Evolutionary conservation across 768 basidiomycete genomes (phyloP).

Genomic region (Tricholoma matsutake): DNA sequence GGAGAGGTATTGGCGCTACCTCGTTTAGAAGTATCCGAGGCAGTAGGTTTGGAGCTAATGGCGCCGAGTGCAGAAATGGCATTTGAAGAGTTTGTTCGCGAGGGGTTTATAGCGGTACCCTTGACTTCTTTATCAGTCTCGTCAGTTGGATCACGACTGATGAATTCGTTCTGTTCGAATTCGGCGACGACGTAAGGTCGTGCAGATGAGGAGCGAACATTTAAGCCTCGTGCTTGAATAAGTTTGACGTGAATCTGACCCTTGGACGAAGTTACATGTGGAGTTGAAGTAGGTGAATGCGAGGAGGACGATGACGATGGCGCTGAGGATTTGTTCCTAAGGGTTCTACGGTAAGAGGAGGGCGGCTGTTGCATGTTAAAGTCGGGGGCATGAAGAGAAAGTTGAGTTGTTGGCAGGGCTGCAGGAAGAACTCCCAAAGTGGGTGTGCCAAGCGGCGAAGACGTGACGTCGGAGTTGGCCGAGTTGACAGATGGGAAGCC

Average conservation of each 20-base stretch:
- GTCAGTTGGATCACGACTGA: constrained; percentile 84
- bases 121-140: constrained; percentile 88
- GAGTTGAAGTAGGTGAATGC: constrained; percentile 21
- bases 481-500: constrained; percentile 31
- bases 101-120: constrained; percentile 65
- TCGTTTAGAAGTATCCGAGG: constrained; percentile 31
- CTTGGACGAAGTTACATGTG: constrained; percentile 36
- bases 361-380: constrained; percentile 77
- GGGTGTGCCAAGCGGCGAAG: constrained; percentile 35
- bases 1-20: constrained; percentile 43
- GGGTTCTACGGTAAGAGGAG: constrained; percentile 33
- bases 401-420: constrained; percentile 53
- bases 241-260: constrained; percentile 96
- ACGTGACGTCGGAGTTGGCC: constrained; percentile 41
- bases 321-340: constrained; percentile 17
- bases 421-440: constrained; percentile 44
- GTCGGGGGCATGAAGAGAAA: constrained; percentile 83
- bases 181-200: constrained; percentile 94
- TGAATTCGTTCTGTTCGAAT: constrained; percentile 99
- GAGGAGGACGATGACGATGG: constrained; percentile 40
- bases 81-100: constrained; percentile 47
- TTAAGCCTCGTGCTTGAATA: constrained; percentile 84
- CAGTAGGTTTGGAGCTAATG: constrained; percentile 47
- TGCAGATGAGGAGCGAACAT: constrained; percentile 60
- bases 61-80: constrained; percentile 68